Base-by-base conservation (phyloP, 495 filamentous ascomycete species). In the Staphylotrichum tortipilum region DNA sequence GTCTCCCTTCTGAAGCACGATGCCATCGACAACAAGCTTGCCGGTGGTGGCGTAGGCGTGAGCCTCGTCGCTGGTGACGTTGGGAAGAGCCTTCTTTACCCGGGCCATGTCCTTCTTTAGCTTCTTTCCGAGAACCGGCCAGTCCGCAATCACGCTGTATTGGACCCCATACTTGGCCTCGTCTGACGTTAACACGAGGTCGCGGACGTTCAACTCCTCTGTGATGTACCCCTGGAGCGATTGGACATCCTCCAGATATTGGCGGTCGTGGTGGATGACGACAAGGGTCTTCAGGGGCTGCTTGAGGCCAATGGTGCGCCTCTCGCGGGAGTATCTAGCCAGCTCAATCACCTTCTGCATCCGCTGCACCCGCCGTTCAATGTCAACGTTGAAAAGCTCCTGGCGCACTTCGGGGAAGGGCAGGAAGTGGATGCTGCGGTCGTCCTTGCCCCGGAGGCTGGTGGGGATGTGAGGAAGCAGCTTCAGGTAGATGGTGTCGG, bases 301-400 rank as follows among this genome's bases (percentile, higher is more conserved):
- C 74, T 96, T 94, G 29, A 97, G 71, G 10, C 85, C 87, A 50
- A 97, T 80, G 9, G 82, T 80, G 14, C 85, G 80, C 31, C 89
- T 81, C 70, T 98, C 92, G 53, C 92, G 79, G 28, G 88, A 88
- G 39, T 88, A 78, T 59, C 92, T 81, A 18, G 78, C 85, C 36
- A 97, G 75, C 55, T 98, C 90, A 58, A 98, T 95, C 58, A 97
- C 87, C 52, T 81, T 85, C 65, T 97, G 92, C 92, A 98, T 97
- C 31, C 89, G 81, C 33, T 78, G 74, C 4, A 98, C 89, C 48
- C 84, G 77, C 29, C 92, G 79, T 70, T 96, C 91, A 42, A 97
- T 80, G 30, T 81, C 85, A 38, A 78, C 76, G 64, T 97, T 84
- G 60, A 94, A 96, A 19, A 96, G 80, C 57, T 94, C 88, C 58